Percentiles rank a stretch among this genome's conserved stretches.
These are phyloP conservation scores for Sedum album DNA, from an alignment of 164 flowering plant species.

Conservation along the genomic window DNA sequence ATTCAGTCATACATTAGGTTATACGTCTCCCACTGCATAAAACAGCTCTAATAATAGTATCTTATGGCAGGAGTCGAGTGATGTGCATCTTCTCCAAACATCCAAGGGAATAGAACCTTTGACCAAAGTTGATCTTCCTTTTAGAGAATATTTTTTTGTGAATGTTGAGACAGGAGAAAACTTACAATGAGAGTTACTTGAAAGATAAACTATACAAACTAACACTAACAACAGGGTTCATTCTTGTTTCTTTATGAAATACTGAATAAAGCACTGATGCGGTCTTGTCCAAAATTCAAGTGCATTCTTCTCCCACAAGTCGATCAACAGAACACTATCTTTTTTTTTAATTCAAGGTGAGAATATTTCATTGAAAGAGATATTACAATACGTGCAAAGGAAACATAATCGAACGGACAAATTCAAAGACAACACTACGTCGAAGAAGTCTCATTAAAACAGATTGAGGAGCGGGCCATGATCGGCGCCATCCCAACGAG, in stretches of 20 bases:
- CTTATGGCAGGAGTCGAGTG: not conserved
- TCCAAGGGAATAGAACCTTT: not conserved
- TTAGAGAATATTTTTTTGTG: not conserved
- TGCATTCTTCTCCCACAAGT: not conserved
- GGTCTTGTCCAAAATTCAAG: not conserved
- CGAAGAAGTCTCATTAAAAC: no score
- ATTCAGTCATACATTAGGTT: no score
- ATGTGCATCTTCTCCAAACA: not conserved
- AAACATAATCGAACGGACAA: no score
- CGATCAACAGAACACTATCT: no score
- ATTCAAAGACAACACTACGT: no score
- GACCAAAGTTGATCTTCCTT: not conserved
- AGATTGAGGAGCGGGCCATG: no score
- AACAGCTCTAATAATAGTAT: not conserved
- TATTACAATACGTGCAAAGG: no score
- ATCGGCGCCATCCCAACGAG: no score
- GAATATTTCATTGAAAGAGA: no score
- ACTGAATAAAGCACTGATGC: not conserved
- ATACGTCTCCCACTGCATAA: no score
- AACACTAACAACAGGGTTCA: not conserved
- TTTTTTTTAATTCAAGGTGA: no score
- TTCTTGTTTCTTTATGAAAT: not conserved
- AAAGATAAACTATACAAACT: not conserved
- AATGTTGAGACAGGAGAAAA: no score
- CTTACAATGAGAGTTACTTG: not conserved